Evolutionary conservation across 1,284 basidiomycete genomes (phyloP), one percentile per base, ranked within the genome.

Genomic region (Sporisorium sorghi): DNA sequence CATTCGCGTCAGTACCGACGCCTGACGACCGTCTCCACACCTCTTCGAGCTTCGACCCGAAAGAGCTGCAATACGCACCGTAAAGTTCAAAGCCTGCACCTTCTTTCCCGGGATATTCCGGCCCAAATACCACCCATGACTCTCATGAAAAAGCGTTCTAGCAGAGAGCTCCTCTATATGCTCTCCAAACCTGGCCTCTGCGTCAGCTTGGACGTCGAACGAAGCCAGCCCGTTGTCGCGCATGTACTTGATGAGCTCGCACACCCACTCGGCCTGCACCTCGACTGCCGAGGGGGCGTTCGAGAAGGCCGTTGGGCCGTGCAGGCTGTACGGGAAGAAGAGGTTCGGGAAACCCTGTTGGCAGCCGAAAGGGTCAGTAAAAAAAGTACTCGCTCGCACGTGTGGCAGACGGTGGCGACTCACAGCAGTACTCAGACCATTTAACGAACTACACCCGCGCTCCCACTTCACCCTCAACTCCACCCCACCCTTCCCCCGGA

Each of bases 291-390:
- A 71, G 3, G 75, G 75, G 17, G 72, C 75, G 32, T 77, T 77
- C 26, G 55, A 63, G 54, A 74, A 77, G 6, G 71, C 69, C 9
- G 73, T 73, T 5, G 71, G 66, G 14, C 71, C 74, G 46, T 79
- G 78, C 12, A 77, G 78, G 21, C 78, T 77, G 50, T 78, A 78
- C 8, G 71, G 40, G 61, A 79, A 77, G 65, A 78, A 78, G 23
- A 79, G 55, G 53, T 80, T 80, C 28, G 78, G 78, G 33, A 76
- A 79, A 46, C 70, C 69, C 60, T 62, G 37, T 47, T 9, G 26
- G 8, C 17, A 30, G n/a, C n/a, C n/a, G n/a, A n/a, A n/a, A n/a
- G n/a, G n/a, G n/a, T n/a, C n/a, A n/a, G n/a, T n/a, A n/a, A n/a
- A n/a, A n/a, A n/a, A n/a, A n/a, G n/a, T n/a, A n/a, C n/a, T n/a